phyloP scores from a whole-genome alignment of 306 rosid species.

The Psophocarpus tetragonolobus region DNA sequence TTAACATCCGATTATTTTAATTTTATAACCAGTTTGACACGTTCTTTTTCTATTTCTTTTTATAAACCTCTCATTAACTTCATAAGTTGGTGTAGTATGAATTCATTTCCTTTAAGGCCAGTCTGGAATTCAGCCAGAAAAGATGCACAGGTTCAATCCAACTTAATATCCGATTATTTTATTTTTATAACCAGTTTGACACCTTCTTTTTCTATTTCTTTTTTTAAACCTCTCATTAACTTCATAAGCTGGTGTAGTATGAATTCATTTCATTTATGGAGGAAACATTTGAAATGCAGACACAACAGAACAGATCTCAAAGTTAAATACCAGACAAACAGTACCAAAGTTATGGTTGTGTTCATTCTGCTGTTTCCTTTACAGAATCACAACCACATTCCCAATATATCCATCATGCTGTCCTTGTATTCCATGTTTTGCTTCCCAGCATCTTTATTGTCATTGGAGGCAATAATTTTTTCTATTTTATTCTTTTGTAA shows the following conservation, averaged over 20 bases:
- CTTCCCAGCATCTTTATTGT: conserved; percentile 5
- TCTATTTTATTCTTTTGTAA: conserved; percentile 9
- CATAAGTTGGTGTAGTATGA: neutral
- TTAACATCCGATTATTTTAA: neutral
- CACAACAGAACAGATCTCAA: neutral
- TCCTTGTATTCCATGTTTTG: neutral
- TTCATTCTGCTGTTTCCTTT: neutral
- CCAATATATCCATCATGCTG: neutral
- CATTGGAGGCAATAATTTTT: neutral
- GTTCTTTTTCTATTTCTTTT: neutral
- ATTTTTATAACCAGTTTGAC: neutral
- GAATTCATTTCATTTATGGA: neutral
- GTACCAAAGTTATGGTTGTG: neutral
- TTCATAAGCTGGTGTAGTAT: neutral
- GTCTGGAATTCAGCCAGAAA: too few relatives aligned
- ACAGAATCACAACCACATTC: neutral
- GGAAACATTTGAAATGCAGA: neutral
- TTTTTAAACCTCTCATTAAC: neutral
- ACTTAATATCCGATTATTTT: neutral
- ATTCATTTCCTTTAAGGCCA: neutral
- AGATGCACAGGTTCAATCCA: too few relatives aligned
- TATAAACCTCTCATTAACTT: neutral
- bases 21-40: neutral
- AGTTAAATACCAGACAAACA: neutral
- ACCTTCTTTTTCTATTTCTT: neutral